Conservation (phyloP, 371 early-diverging fungal species). For the Mortierella sp. region DNA sequence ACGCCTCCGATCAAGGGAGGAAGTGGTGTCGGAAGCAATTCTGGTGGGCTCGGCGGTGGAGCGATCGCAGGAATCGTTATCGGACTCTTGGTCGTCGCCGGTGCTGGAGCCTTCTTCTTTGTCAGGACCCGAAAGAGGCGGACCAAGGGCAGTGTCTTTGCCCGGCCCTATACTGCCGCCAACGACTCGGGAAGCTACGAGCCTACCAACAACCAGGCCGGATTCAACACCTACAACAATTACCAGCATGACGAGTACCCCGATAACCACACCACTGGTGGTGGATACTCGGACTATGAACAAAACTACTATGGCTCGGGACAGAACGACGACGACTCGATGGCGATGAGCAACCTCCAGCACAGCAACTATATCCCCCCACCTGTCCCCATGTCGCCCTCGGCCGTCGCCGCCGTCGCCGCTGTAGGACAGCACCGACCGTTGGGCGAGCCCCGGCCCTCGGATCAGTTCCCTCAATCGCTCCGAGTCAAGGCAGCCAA, state of each 20-base stretch:
- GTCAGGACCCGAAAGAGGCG: constrained; percentile 25
- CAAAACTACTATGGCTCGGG: constrained; percentile 37
- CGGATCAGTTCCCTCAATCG: constrained; percentile 39
- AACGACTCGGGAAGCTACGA: constrained; percentile 17
- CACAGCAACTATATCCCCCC: constrained; percentile 44
- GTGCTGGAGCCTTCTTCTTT: constrained; percentile 18
- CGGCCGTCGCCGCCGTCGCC: constrained; percentile 35
- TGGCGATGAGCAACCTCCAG: constrained; percentile 40
- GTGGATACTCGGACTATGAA: constrained; percentile 19
- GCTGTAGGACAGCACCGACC: constrained; percentile 30
- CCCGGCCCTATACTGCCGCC: constrained; percentile 31
- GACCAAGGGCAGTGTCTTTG: constrained; percentile 36
- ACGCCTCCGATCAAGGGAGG: constrained; percentile 25
- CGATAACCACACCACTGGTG: neutral
- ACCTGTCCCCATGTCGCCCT: constrained; percentile 39
- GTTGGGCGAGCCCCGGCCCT: constrained; percentile 31
- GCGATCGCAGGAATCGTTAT: constrained; percentile 42
- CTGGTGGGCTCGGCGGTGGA: constrained; percentile 24
- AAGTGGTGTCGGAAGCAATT: neutral
- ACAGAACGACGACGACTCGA: constrained; percentile 34
- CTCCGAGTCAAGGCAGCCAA: constrained; percentile 24
- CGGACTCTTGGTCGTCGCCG: constrained; percentile 17
- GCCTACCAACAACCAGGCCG: constrained; percentile 21
- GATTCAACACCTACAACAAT: constrained; percentile 32
- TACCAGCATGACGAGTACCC: constrained; percentile 41